Conservation (phyloP, 257 asterid species). For the Przewalskia tangutica region DNA sequence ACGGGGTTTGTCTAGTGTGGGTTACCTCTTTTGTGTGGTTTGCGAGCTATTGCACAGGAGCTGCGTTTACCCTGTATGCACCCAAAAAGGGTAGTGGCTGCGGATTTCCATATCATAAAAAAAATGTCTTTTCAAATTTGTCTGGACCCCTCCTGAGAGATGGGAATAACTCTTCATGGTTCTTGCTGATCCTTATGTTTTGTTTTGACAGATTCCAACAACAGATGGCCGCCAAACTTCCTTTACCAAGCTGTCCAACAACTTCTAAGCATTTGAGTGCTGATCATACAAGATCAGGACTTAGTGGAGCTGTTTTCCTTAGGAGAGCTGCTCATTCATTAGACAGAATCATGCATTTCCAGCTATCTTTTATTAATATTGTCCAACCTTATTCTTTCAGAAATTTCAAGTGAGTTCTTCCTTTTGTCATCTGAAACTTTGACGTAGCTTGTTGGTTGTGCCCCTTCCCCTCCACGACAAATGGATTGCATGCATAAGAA, state of each 20-base stretch:
- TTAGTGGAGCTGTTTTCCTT: conserved; percentile 4
- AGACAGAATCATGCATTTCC: conserved; percentile 3
- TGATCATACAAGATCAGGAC: background rate
- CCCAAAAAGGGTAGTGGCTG: too few relatives aligned
- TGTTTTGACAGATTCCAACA: background rate
- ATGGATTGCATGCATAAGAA: background rate
- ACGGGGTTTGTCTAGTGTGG: too few relatives aligned
- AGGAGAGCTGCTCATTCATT: conserved; percentile 14
- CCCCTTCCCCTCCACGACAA: conserved; percentile 1
- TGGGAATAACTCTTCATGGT: background rate
- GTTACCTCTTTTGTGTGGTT: too few relatives aligned
- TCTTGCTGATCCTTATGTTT: background rate
- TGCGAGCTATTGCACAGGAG: too few relatives aligned
- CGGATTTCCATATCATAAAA: too few relatives aligned
- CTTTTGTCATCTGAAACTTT: background rate
- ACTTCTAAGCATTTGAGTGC: background rate
- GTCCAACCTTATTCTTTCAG: conserved; percentile 9
- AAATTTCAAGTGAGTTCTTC: conserved; percentile 17
- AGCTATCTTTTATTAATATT: conserved; percentile 6
- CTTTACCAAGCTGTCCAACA: conserved; percentile 1
- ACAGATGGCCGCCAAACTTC: conserved; percentile 4
- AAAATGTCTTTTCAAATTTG: background rate
- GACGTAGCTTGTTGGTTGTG: background rate
- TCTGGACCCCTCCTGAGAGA: background rate
- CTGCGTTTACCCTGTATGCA: too few relatives aligned